Evolutionary conservation across 345 rosid species (phyloP).

Genomic region (Boechera retrofracta): DNA sequence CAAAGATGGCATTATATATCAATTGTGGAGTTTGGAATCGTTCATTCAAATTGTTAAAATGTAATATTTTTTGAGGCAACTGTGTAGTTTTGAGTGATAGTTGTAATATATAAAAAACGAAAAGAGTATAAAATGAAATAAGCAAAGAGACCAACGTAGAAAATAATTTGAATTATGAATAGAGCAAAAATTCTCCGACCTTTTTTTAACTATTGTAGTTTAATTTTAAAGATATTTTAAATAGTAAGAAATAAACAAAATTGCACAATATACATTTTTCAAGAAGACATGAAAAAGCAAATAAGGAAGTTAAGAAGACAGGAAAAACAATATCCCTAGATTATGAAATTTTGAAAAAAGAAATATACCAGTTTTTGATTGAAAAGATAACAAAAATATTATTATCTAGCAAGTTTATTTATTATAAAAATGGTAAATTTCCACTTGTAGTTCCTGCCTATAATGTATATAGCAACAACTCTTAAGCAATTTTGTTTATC

Average conservation of each 20-base stretch:
- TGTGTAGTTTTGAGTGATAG: neutral
- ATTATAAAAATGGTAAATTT: neutral
- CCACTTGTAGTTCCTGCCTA: neutral
- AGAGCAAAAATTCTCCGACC: neutral
- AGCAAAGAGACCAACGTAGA: neutral
- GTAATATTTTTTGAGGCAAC: neutral
- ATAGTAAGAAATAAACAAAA: neutral
- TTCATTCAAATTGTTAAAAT: neutral
- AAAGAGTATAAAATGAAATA: neutral
- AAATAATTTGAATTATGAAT: neutral
- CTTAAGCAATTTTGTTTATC: neutral
- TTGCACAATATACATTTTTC: neutral
- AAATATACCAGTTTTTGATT: neutral
- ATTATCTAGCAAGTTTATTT: neutral
- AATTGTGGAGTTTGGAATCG: slow-evolving; percentile 8
- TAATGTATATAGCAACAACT: neutral
- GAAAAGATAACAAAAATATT: neutral
- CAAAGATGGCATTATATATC: slow-evolving; percentile 1
- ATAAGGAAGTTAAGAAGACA: neutral
- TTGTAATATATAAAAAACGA: neutral
- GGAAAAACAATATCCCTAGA: neutral
- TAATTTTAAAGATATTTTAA: neutral
- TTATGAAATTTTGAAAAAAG: neutral
- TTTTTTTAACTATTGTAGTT: too few species aligned
- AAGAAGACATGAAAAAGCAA: neutral